Evolutionary conservation across 148 eudicot species (phyloP).

Genomic region (Dysphania ambrosioides): DNA sequence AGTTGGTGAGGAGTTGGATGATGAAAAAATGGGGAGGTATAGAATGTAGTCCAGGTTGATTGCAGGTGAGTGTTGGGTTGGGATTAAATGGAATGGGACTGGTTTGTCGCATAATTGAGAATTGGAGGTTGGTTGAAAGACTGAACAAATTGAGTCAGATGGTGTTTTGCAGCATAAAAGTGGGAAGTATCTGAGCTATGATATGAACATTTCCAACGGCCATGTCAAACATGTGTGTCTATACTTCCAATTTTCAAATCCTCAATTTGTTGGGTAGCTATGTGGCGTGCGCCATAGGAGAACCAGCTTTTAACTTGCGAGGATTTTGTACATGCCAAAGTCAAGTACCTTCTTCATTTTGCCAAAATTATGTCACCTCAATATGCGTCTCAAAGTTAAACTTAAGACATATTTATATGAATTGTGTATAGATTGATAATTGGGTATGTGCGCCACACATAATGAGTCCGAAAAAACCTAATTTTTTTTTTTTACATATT

Average conservation of each 20-base stretch:
- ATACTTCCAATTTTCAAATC: too few relatives aligned
- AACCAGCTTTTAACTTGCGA: not conserved
- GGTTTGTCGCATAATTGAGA: not conserved
- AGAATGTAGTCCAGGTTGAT: too few relatives aligned
- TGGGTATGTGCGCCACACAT: too few relatives aligned
- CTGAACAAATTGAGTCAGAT: not conserved
- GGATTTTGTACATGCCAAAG: too few relatives aligned
- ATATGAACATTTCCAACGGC: not conserved
- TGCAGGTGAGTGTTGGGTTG: slow-evolving; percentile 15
- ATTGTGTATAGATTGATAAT: too few relatives aligned
- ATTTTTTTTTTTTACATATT: too few relatives aligned
- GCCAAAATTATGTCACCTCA: too few relatives aligned
- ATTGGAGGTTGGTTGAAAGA: not conserved
- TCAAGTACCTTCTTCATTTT: too few relatives aligned
- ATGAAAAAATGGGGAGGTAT: too few relatives aligned
- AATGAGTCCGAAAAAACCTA: too few relatives aligned
- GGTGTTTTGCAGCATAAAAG: not conserved
- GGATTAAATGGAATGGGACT: not conserved
- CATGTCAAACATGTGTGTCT: not conserved
- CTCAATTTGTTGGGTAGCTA: not conserved
- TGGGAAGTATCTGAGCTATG: not conserved
- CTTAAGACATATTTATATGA: too few relatives aligned
- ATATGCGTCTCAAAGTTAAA: too few relatives aligned
- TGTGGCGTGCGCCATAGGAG: not conserved
- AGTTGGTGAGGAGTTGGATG: slow-evolving; percentile 12